Evolutionary conservation across 306 rosid genomes (phyloP).

Genomic region (Vigna radiata): DNA sequence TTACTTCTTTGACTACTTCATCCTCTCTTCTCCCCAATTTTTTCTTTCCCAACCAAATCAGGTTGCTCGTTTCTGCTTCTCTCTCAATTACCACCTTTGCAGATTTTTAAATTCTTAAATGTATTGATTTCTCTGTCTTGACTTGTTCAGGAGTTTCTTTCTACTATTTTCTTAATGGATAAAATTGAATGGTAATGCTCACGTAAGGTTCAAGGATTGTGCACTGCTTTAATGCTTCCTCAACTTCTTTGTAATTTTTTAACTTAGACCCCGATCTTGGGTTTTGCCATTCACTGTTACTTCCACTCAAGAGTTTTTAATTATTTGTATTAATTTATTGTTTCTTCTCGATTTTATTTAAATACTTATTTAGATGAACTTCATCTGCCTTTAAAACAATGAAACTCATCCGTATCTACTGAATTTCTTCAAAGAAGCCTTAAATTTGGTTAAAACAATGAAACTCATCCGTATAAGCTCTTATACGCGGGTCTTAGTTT

Average conservation of each 20-base stretch:
- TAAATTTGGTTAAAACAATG: constrained; percentile 3
- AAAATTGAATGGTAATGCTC: background rate
- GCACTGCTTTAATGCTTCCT: background rate
- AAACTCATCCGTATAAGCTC: background rate
- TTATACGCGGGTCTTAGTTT: background rate
- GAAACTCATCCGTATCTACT: background rate
- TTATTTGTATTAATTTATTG: background rate
- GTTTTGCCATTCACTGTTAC: background rate
- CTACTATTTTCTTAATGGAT: too few species aligned
- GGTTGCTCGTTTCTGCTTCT: background rate
- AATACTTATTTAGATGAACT: background rate
- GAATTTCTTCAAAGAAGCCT: background rate
- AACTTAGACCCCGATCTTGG: constrained; percentile 4
- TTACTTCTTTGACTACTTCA: background rate
- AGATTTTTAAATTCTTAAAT: background rate
- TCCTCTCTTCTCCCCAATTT: background rate
- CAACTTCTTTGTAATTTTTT: background rate
- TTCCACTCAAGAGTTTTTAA: background rate
- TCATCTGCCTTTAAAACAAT: background rate
- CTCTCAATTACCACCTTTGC: background rate
- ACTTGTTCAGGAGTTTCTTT: background rate
- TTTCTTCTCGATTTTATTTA: background rate
- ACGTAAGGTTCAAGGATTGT: background rate
- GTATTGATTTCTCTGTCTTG: too few species aligned
- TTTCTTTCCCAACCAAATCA: background rate